Evolutionary conservation across 108 stramenopile genomes (phyloP).

Genomic region (Nannochloropsis granulata): DNA sequence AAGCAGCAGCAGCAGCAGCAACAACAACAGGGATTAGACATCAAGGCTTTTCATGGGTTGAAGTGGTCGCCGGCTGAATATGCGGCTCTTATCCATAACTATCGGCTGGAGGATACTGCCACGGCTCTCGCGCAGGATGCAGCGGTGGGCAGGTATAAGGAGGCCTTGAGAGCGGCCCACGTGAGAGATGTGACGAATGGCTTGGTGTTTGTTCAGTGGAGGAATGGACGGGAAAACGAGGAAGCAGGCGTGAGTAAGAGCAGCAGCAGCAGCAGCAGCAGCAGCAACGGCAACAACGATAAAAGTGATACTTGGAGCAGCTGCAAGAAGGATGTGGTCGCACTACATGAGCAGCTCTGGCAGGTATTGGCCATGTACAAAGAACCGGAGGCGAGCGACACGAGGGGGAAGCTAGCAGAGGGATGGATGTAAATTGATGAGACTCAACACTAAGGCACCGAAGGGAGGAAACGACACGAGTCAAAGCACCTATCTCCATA

Average conservation of each 20-base stretch:
- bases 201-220: neutral
- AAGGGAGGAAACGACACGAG: neutral
- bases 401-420: neutral
- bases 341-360: neutral
- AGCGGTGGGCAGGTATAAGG: neutral
- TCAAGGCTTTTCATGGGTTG: neutral
- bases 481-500: too few relatives aligned
- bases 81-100: neutral
- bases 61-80: neutral
- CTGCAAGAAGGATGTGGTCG: neutral
- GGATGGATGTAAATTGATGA: neutral
- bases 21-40: neutral
- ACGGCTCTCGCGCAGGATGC: neutral
- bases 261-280: neutral
- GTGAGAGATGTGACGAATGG: neutral
- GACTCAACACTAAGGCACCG: neutral
- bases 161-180: neutral
- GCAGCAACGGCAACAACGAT: neutral
- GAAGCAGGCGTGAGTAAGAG: neutral
- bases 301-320: neutral
- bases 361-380: neutral
- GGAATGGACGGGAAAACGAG: neutral
- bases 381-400: neutral
- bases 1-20: neutral
- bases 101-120: neutral